These are phyloP conservation scores for Trypanosoma rangeli DNA, from an alignment of 208 protist species.

Conservation along the genomic window DNA sequence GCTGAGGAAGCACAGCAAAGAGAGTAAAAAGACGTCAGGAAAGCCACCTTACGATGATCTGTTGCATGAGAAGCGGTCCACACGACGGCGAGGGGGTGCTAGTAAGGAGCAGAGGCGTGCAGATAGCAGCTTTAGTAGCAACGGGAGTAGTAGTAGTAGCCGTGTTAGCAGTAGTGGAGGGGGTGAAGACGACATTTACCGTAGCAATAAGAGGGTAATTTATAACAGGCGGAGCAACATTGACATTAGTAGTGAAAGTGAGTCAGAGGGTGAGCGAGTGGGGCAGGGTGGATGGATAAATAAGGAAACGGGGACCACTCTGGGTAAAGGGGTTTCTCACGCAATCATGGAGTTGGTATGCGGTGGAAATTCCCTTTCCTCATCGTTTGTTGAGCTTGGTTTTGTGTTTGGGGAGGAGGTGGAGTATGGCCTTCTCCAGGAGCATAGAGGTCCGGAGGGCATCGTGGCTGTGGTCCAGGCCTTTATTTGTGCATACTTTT, in stretches of 20 bases:
- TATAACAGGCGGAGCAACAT: constrained; percentile 10
- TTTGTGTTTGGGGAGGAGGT: constrained; percentile 63
- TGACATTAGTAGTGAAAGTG: constrained; percentile 1
- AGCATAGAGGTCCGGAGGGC: constrained; percentile 51
- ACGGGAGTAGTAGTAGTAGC: constrained; percentile 14
- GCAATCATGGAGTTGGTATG: constrained; percentile 48
- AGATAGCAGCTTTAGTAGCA: neutral
- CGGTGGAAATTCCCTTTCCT: constrained; percentile 31
- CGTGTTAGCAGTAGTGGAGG: constrained; percentile 6
- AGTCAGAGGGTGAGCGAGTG: neutral
- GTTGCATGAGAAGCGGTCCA: constrained; percentile 2
- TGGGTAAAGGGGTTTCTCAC: constrained; percentile 35
- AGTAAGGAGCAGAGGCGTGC: constrained; percentile 1
- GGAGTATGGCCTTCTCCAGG: constrained; percentile 70
- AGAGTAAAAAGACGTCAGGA: neutral
- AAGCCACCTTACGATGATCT: constrained; percentile 12
- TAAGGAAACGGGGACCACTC: neutral
- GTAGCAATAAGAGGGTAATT: neutral
- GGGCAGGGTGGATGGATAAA: neutral
- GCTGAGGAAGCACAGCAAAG: constrained; percentile 33
- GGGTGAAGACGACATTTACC: neutral
- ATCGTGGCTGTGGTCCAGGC: constrained; percentile 72
- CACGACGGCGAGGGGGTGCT: neutral
- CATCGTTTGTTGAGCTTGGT: constrained; percentile 61
- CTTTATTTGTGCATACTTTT: constrained; percentile 63